A percentile compares a stretch with the other conserved stretches of the same genome.
Conservation (phyloP, 352 stramenopile species). For the Pythium monospermum region DNA sequence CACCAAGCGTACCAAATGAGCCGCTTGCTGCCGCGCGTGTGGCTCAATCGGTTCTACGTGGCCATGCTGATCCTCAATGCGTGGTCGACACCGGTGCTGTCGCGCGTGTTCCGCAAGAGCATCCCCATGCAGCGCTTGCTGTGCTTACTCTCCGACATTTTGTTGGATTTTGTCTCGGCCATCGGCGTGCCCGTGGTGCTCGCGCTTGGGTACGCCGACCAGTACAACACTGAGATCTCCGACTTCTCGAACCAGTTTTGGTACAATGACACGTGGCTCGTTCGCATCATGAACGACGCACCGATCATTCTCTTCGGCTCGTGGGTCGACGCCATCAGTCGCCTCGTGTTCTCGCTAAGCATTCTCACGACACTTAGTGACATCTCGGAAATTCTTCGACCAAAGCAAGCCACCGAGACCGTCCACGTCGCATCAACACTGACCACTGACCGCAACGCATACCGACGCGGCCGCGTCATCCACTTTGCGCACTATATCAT, state of each 20-base stretch:
- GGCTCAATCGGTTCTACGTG: conserved; percentile 12
- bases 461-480: not conserved
- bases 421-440: no score
- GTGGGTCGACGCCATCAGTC: not conserved
- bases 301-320: not conserved
- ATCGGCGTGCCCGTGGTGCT: conserved; percentile 7
- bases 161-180: conserved; percentile 14
- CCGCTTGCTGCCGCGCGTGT: not conserved
- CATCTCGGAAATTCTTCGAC: no score
- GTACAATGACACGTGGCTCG: conserved; percentile 1
- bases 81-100: conserved; percentile 7
- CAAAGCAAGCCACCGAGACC: no score
- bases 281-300: not conserved
- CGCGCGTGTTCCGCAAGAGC: not conserved
- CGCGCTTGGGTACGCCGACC: not conserved
- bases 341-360: not conserved
- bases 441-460: not conserved
- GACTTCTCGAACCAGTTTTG: not conserved
- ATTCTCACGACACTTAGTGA: not conserved
- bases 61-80: conserved; percentile 13
- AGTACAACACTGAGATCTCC: not conserved
- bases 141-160: conserved; percentile 7
- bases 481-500: conserved; percentile 3
- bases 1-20: conserved; percentile 15
- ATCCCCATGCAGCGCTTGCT: not conserved